Evolutionary conservation across 768 basidiomycete species (phyloP).

Genomic region (Lactarius evosmus): DNA sequence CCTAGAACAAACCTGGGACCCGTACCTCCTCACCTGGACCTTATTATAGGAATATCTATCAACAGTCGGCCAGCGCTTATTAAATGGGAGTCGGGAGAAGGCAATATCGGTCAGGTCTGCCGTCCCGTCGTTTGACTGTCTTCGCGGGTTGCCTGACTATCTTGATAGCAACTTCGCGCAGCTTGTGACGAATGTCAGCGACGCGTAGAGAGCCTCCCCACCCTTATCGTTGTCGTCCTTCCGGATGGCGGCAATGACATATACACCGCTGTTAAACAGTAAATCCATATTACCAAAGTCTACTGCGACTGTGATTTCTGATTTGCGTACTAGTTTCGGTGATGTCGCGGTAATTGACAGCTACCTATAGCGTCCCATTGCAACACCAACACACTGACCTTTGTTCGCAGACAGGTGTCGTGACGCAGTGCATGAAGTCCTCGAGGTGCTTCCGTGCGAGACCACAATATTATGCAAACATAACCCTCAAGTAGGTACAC

Average conservation of each 20-base stretch:
- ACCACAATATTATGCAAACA: conserved; percentile 77
- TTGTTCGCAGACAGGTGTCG: conserved; percentile 55
- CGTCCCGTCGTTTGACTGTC: neutral
- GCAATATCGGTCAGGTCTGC: conserved; percentile 38
- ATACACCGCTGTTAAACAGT: conserved; percentile 79
- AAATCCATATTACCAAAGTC: conserved; percentile 32
- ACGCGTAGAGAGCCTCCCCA: conserved; percentile 44
- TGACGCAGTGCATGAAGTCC: conserved; percentile 75
- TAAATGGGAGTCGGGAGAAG: conserved; percentile 57
- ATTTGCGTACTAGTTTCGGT: conserved; percentile 54
- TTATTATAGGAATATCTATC: conserved; percentile 54
- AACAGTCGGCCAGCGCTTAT: conserved; percentile 44
- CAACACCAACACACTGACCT: conserved; percentile 4
- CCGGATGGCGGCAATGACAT: conserved; percentile 75
- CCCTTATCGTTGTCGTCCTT: conserved; percentile 62
- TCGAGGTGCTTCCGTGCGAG: conserved; percentile 64
- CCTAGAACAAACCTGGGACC: neutral
- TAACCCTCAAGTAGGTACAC: conserved; percentile 64
- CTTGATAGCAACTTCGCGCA: conserved; percentile 44
- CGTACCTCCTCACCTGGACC: neutral
- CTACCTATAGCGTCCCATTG: neutral
- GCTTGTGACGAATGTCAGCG: conserved; percentile 48
- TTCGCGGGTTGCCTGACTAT: neutral
- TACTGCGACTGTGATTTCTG: neutral
- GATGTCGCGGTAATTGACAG: conserved; percentile 50